Conservation (phyloP, 2,329 filamentous ascomycete species). For the Beauveria sp. region DNA sequence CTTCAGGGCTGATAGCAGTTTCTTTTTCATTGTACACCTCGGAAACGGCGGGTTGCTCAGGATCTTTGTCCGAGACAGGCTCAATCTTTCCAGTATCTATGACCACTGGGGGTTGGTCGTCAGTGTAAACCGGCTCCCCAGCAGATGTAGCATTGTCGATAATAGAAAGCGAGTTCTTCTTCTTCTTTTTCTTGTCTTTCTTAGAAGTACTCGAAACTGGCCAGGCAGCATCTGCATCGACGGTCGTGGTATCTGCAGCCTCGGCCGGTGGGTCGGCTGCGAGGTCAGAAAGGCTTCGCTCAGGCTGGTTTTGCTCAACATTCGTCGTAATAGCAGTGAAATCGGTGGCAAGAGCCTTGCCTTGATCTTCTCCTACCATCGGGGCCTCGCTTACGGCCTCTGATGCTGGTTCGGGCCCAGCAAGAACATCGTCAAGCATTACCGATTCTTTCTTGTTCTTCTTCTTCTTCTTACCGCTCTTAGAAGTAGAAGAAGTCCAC, state of each 20-base stretch:
- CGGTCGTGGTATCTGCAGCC: not conserved
- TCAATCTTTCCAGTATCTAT: not conserved
- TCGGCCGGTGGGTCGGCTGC: not conserved
- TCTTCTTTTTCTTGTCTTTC: slow-evolving; percentile 23
- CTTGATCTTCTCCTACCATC: not conserved
- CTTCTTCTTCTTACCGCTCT: slow-evolving; percentile 25
- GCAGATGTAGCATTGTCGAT: slow-evolving; percentile 9
- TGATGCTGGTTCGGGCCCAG: not conserved
- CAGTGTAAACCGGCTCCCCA: not conserved
- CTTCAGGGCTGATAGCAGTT: not conserved
- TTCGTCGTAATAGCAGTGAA: not conserved
- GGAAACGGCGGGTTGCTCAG: not conserved
- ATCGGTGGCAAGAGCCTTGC: not conserved
- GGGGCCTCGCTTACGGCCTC: not conserved
- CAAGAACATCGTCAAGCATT: not conserved
- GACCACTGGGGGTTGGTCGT: not conserved
- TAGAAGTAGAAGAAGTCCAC: slow-evolving; percentile 19
- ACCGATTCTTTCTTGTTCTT: slow-evolving; percentile 15
- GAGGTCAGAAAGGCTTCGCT: not conserved
- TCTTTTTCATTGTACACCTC: not conserved
- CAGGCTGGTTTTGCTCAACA: not conserved
- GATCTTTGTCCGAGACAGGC: not conserved
- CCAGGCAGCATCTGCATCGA: slow-evolving; percentile 8
- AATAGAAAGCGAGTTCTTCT: slow-evolving; percentile 13
- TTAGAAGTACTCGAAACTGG: slow-evolving; percentile 12